Base-by-base conservation (phyloP, 2,329 filamentous ascomycete genomes). In the Cylindrodendrum hubeiense region DNA sequence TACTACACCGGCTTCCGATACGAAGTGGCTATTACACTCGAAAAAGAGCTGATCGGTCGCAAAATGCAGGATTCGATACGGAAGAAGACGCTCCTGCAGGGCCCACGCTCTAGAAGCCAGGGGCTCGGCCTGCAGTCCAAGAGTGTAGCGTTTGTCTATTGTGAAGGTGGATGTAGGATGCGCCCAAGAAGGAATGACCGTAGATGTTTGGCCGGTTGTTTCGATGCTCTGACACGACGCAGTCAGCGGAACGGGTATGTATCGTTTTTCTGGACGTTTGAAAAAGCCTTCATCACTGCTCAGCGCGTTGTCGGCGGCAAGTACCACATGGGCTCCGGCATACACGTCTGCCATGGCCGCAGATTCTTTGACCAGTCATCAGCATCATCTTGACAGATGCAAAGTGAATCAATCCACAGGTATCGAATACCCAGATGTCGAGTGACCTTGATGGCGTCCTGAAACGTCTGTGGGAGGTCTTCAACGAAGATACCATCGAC, bases 331-430 rank as follows among this genome's bases (percentile, higher is more conserved):
- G 1, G 67, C 58, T n/a, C 65, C 55, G 1, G 65, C 52, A 9
- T 67, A 67, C 3, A 69, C 55, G 12, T 50, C 30, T 3, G 60
- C n/a, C 65, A 69, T 69, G 0, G 55, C 51, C 5, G 62, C 65
- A 28, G 65, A 60, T 12, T 66, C 65, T 24, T 52, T 0, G 54
- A 39, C 62, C 67, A 69, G 1, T 70, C 60, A 12, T 67, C 58
- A 0, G 24, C 0, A 8, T 68, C 66, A 2, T 67, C 67, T 19
- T 70, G 63, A 3, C 47, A 64, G 12, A 70, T 68, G 12, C 60
- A 68, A 1, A 64, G 9, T 0, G 63, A 61, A 17, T 70, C 67
- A 3, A 70, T 67, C 66, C 67, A 68, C 0, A 70, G 46, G 10
- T 10, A 67, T 0, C 54, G 41, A 4, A 62, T 19, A 1, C 60